Evolutionary conservation across 2,329 filamentous ascomycete genomes (phyloP), one percentile per base, ranked within the genome.

Genomic region (Xenosphaeropsis pyriputrescens): DNA sequence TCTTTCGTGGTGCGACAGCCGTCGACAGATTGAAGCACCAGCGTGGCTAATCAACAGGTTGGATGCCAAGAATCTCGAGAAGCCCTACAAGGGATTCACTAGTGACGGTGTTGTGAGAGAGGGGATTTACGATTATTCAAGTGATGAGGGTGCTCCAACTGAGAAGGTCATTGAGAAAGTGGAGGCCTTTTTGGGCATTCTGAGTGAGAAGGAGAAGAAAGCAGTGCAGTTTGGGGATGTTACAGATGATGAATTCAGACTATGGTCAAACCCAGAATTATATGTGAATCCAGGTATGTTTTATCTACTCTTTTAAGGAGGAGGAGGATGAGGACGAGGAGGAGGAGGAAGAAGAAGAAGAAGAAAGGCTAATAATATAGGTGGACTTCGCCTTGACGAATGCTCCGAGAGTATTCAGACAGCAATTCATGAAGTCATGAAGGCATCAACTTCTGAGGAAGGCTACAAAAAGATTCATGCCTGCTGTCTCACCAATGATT

Each of bases 261-360:
- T 49, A 34, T 52, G 51, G 50, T 51, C 50, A 2, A 53, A 53
- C 41, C 51, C 51, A 8, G 50, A 52, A 36, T 39, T 53, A 29
- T 52, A 51, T 32, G 44, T 52, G 40, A 50, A 51, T 32, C 49
- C 49, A 39, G 48, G 47, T 50, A 47, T 22, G 35, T 4, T 13
- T 18, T 13, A 12, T n/a, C 9, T 29, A 36, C 5, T n/a, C n/a
- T 6, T 11, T 19, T 22, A n/a, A 35, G 15, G 18, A 18, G 6
- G 15, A 35, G 18, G 18, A 29, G 29, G n/a, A n/a, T 9, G 8
- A 8, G n/a, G 29, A 29, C 8, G 29, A 8, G 33, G 18, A 35
- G 14, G 14, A 35, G 15, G 18, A 18, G 6, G 15, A 35, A 35
- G 18, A 29, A n/a, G n/a, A n/a, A 29, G n/a, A 14, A 32, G 30